Evolutionary conservation across 805 yeast genomes (phyloP), one percentile per base, ranked within the genome.

Genomic region (Wickerhamomyces canadensis): DNA sequence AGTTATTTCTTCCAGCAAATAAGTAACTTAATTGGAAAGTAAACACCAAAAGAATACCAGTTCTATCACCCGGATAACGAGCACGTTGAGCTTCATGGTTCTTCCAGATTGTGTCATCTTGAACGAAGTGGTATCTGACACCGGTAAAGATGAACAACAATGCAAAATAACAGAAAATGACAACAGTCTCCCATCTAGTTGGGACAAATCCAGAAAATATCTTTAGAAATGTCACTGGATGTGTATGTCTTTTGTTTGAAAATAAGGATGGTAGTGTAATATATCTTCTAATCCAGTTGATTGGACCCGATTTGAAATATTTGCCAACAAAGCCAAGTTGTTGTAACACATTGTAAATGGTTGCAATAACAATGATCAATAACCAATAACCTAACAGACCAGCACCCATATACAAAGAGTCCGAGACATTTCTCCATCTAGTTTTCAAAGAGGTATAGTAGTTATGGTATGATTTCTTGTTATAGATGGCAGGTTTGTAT

Each of bases 1-100:
- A 68, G 58, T 81, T 85, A 60, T 83, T 85, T 50, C 94, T 65
- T 10, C 87, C 84, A 6, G 84, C 80, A 51, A 84, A 78, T 31
- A 83, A 55, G 37, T 78, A 68, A 19, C 77, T 52, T 9, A 72
- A 49, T 1, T 89, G 86, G 38, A 78, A 46, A 19, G 60, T 55
- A 16, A 61, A 62, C 31, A 64, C 51, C 10, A 40, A 27, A 7
- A 52, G 28, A 18, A 46, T 36, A 28, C 51, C 58, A 9, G 48
- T 39, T 42, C 58, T 44, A 33, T 54, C 58, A 48, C 54, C 55
- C 9, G 45, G 44, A 31, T 52, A 54, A 42, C 58, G 46, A 6
- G 51, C 27, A 31, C 33, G 38, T 35, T 54, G 56, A 13, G 40
- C 51, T 3, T n/a, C 21, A 21, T 28, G 40, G 2, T 29, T 23